Evolutionary conservation across 768 basidiomycete genomes (phyloP), one percentile per base, ranked within the genome.

Genomic region (Paxillus rubicundulus): DNA sequence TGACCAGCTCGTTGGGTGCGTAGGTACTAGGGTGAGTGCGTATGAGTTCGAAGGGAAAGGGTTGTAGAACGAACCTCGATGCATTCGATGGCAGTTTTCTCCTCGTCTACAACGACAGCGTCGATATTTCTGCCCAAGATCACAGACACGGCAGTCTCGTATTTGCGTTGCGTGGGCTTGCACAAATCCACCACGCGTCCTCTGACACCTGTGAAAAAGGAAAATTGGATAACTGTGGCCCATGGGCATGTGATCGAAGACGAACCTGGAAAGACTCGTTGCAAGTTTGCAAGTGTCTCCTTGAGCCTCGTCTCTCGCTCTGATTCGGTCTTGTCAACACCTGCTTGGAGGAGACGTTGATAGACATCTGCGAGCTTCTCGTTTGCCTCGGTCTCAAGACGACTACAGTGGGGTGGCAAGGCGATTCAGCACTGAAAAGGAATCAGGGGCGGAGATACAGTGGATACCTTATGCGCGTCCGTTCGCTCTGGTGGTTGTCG

Each of bases 11-110:
- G 88, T 70, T 97, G 93, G 54, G 88, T 94, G 55, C 93, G 87
- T 82, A 99, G 83, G 69, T 97, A 98, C 88, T 94, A 60, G 2
- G 48, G 43, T n/a, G 9, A 28, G 9, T 30, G 30, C 30, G 30
- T 1, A 9, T 55, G 45, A 38, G 58, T 4, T 41, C 8, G 28
- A 21, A 14, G 16, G 24, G n/a, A 44, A 38, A 30, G 18, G 18
- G n/a, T 38, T 17, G 4, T 41, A 21, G 17, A 27, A 61, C 74
- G 42, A 55, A 90, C 92, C 77, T 98, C 93, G 61, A 98, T 98
- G 67, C 96, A 98, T 60, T 95, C 92, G 50, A 98, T 97, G 2
- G 92, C 97, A 1, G 91, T 95, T 71, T 91, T 93, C 74, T 98
- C 95, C 63, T 92, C 88, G 62, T 99, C 96, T 1, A 98, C 95